Evolutionary conservation across 2,329 filamentous ascomycete species (phyloP).

Genomic region (Arthrobotrys conoides): DNA sequence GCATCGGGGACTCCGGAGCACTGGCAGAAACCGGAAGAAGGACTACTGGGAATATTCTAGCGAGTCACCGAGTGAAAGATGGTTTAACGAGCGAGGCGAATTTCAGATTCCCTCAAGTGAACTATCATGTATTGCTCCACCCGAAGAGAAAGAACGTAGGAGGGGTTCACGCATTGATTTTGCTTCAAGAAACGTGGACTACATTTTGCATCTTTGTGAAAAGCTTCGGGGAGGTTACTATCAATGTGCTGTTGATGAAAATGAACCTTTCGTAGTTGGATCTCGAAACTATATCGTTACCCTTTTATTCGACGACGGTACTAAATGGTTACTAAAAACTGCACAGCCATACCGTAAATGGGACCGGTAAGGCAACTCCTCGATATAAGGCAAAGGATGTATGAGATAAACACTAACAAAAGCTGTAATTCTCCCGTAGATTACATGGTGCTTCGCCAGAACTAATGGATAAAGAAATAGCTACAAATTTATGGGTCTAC

Average conservation of each 20-base stretch:
- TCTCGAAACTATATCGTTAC: constrained; percentile 55
- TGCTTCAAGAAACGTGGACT: constrained; percentile 25
- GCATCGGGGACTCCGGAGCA: constrained; percentile 7
- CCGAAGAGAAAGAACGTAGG: constrained; percentile 47
- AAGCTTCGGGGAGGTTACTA: constrained; percentile 39
- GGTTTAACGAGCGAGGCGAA: constrained; percentile 8
- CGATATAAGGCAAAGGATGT: no score
- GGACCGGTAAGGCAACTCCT: constrained; percentile 16
- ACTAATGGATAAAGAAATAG: constrained; percentile 38
- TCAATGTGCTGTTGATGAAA: constrained; percentile 41
- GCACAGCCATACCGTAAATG: constrained; percentile 25
- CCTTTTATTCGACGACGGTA: constrained; percentile 49
- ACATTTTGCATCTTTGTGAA: constrained; percentile 43
- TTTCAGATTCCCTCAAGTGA: constrained; percentile 28
- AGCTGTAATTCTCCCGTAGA: not conserved
- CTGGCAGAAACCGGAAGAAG: not conserved
- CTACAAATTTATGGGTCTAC: constrained; percentile 40
- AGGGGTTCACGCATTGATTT: constrained; percentile 47
- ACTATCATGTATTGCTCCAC: not conserved
- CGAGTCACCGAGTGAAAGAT: constrained; percentile 19
- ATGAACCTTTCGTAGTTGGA: constrained; percentile 31
- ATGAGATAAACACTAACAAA: no score
- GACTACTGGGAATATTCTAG: constrained; percentile 35
- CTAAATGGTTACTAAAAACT: constrained; percentile 51
- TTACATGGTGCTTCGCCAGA: not conserved